Percentiles rank a stretch among this genome's conserved stretches.
Conservation (phyloP, 2,329 filamentous ascomycete species). For the Alternaria conjuncta region DNA sequence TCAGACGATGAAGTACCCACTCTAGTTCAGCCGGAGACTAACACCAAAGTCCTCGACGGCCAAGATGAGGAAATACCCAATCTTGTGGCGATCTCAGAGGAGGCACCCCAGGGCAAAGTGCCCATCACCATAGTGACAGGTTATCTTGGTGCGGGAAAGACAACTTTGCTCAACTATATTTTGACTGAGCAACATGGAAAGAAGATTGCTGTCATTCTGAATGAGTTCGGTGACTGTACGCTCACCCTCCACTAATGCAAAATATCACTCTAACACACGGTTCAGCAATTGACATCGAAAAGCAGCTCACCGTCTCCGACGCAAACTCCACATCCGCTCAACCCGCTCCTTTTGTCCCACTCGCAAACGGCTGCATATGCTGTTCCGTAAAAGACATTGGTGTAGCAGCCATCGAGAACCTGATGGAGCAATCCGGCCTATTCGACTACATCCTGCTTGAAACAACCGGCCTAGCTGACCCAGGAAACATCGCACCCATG, state of each 20-base stretch:
- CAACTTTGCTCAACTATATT: conserved; percentile 94
- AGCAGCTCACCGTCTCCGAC: conserved; percentile 83
- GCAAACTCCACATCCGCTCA: conserved; percentile 37
- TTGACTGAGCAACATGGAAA: conserved; percentile 94
- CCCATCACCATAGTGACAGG: conserved; percentile 88
- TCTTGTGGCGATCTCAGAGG: conserved; percentile 48
- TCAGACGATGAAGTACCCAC: conserved; percentile 50
- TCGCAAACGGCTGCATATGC: conserved; percentile 96
- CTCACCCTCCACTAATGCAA: background rate
- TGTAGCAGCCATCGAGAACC: conserved; percentile 90
- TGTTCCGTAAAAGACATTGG: conserved; percentile 97
- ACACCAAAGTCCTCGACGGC: conserved; percentile 27
- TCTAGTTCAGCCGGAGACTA: conserved; percentile 60
- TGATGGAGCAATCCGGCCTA: conserved; percentile 91
- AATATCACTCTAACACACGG: background rate
- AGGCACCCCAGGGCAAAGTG: conserved; percentile 67
- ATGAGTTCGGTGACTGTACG: conserved; percentile 60
- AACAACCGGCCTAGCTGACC: conserved; percentile 93
- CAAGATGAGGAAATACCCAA: conserved; percentile 29
- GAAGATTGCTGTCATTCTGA: conserved; percentile 97
- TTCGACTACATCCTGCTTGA: conserved; percentile 99
- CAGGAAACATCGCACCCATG: conserved; percentile 90
- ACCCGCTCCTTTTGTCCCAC: conserved; percentile 74
- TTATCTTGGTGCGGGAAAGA: conserved; percentile 95
- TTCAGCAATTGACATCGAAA: conserved; percentile 89